A percentile compares a stretch with the other conserved stretches of the same genome.
Conservation (phyloP, 2,329 filamentous ascomycete genomes). For the Stachybotrys elegans region DNA sequence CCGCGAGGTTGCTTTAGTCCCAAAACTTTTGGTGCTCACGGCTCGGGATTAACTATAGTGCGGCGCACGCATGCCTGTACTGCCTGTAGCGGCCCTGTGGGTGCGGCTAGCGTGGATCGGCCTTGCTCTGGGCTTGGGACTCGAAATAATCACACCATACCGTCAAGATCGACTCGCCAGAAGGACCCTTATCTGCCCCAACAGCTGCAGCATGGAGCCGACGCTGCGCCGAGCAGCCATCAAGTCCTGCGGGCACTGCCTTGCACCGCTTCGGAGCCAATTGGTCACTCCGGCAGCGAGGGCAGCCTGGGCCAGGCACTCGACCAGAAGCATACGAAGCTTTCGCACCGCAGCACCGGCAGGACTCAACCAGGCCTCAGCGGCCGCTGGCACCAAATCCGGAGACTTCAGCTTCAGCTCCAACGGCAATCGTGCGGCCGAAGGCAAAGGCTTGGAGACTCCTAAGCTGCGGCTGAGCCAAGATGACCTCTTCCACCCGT, state of each 20-base stretch:
- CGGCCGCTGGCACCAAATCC: too few species aligned
- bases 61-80: slow-evolving; percentile 19
- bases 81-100: too few species aligned
- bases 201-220: slow-evolving; percentile 33
- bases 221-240: slow-evolving; percentile 33
- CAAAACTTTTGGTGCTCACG: slow-evolving; percentile 22
- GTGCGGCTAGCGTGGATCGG: too few species aligned
- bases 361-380: too few species aligned
- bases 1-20: slow-evolving; percentile 21
- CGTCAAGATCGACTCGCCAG: too few species aligned
- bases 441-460: slow-evolving; percentile 14
- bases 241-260: slow-evolving; percentile 35
- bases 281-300: slow-evolving; percentile 13
- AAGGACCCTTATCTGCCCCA: too few species aligned
- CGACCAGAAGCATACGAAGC: slow-evolving; percentile 20
- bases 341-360: too few species aligned
- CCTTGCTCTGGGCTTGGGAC: too few species aligned
- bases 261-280: slow-evolving; percentile 27
- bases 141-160: too few species aligned
- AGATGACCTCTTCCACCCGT: slow-evolving; percentile 90
- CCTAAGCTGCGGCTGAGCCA: slow-evolving; percentile 45
- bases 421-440: slow-evolving; percentile 13
- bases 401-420: slow-evolving; percentile 26
- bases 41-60: slow-evolving; percentile 28
- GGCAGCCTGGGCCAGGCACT: slow-evolving; percentile 21